Percentiles rank a stretch among this genome's conserved stretches.
Evolutionary conservation across 768 basidiomycete species (phyloP).

Genomic region (Crucibulum laeve): DNA sequence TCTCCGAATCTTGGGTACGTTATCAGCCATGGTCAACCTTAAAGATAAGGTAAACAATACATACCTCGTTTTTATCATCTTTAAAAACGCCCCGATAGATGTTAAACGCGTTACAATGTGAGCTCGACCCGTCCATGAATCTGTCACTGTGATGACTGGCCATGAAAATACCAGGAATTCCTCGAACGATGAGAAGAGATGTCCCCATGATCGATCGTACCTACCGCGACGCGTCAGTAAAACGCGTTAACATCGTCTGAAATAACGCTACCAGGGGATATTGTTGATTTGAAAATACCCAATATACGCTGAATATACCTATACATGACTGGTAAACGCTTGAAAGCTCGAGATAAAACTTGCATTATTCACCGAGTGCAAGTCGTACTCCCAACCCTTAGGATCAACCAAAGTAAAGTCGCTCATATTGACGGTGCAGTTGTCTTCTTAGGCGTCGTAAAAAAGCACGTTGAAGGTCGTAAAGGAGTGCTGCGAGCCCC

Average conservation of each 20-base stretch:
- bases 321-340: not conserved
- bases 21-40: not conserved
- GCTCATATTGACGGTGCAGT: constrained; percentile 36
- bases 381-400: constrained; percentile 75
- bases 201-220: constrained; percentile 80
- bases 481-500: too few relatives aligned
- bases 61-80: constrained; percentile 82
- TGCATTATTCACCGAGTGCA: constrained; percentile 58
- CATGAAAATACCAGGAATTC: constrained; percentile 79
- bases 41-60: constrained; percentile 2
- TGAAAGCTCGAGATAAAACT: constrained; percentile 4
- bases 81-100: constrained; percentile 70
- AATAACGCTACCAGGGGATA: constrained; percentile 52
- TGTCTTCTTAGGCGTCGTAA: not conserved
- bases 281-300: constrained; percentile 71
- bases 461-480: not conserved
- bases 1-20: constrained; percentile 60
- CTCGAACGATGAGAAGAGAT: constrained; percentile 74
- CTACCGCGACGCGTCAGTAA: constrained; percentile 25
- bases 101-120: constrained; percentile 78
- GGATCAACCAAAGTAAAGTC: constrained; percentile 75
- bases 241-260: not conserved
- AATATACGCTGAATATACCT: constrained; percentile 74
- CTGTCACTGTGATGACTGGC: constrained; percentile 78
- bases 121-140: constrained; percentile 62